These are phyloP conservation scores for Mucor circinelloides DNA, from an alignment of 371 early-diverging fungal species.

Conservation along the genomic window DNA sequence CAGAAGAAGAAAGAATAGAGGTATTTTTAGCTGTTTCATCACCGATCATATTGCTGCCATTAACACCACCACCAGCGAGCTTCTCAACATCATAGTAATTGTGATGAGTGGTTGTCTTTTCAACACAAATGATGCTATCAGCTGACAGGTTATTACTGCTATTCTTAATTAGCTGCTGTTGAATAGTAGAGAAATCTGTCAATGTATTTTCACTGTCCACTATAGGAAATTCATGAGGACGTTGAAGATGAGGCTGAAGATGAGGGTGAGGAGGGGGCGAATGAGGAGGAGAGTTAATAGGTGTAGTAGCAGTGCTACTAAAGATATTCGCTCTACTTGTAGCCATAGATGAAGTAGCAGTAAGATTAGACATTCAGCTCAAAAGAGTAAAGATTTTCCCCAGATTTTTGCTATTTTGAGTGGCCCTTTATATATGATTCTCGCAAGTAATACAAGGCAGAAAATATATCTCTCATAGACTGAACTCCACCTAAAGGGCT, in stretches of 20 bases:
- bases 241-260: not conserved
- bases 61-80: not conserved
- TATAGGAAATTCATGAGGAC: slow-evolving; percentile 2
- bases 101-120: slow-evolving; percentile 7
- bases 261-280: not conserved
- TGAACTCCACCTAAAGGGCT: not conserved
- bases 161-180: slow-evolving; percentile 9
- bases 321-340: not conserved
- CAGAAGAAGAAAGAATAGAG: not conserved
- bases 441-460: not conserved
- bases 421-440: not conserved
- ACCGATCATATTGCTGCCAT: not conserved
- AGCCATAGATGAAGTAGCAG: not conserved
- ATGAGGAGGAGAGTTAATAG: not conserved
- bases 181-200: slow-evolving; percentile 3
- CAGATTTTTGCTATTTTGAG: not conserved
- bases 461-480: not conserved
- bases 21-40: not conserved
- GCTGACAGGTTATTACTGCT: not conserved
- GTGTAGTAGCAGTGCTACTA: not conserved
- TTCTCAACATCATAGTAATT: slow-evolving; percentile 9
- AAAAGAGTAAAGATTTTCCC: not conserved
- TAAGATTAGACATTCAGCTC: not conserved
- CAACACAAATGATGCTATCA: slow-evolving; percentile 2
- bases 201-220: slow-evolving; percentile 16